Evolutionary conservation across 2,329 filamentous ascomycete species (phyloP), one percentile per base, ranked within the genome.

Genomic region (Curvularia eragrostidis): DNA sequence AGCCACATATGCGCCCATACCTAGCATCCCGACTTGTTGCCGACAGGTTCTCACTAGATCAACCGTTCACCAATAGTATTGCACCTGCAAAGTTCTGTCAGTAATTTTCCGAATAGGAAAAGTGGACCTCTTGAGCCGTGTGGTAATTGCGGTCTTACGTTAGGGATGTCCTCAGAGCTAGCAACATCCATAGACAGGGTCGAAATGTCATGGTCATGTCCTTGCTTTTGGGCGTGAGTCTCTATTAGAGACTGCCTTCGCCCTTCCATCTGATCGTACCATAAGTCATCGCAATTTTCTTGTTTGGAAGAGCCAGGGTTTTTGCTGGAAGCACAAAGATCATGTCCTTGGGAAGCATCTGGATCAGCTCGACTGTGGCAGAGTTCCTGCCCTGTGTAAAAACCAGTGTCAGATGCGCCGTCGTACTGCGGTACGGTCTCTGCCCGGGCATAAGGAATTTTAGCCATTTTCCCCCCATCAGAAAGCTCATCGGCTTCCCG

Each of bases 61-160:
- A 6, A 5, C 36, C 21, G 15, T 41, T 53, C 42, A 53, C 42
- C 51, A 53, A 36, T 53, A 38, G 24, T 47, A 36, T 49, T 38
- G 48, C 41, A 51, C 30, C 46, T 48, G 21, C n/a, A n/a, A 28
- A 15, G 3, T 55, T 39, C 55, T 7, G 54, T 63, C 5, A 97
- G 75, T 81, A 95, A 84, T 5, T 87, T 89, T 59, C 88, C 32
- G 21, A 12, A 28, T 5, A 13, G 19, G 10, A 13, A 19, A 8
- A 53, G 23, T 38, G 28, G 41, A 21, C 2, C 43, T 26, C 3
- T 18, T 7, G 9, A 32, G 43, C 43, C 8, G 43, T 46, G 43
- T 30, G 19, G 43, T 3, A 9, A 18, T 30, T 49, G 32, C 23
- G 23, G 19, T 19, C 44, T 18, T 54, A 59, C 56, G 7, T 49